Base-by-base conservation (phyloP, 768 basidiomycete species). In the Melanogaster broomeanus region DNA sequence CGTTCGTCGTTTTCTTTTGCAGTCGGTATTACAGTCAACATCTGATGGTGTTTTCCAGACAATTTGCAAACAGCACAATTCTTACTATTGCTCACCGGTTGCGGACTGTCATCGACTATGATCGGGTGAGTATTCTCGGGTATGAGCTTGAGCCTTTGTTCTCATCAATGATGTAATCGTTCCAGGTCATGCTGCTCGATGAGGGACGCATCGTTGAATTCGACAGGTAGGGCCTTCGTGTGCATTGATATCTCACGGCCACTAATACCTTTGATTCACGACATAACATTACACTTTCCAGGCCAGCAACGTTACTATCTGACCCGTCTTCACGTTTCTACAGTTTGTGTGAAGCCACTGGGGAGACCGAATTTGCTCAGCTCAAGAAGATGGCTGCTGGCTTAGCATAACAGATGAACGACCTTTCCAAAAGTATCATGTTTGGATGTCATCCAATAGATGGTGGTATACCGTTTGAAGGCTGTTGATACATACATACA, bases 61-160 rank as follows among this genome's bases (percentile, higher is more conserved):
- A 84, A 69, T 90, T 90, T 56, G 81, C 85, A 6, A 77, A 83
- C 25, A 87, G 84, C 62, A 91, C 87, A 0, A 87, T 88, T 52
- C 65, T 89, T 25, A 89, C 87, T 13, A 88, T 90, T 49, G 87
- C 88, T 6, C 88, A 90, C 70, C 79, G 84, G 7, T 69, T 87
- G 43, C 74, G 83, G 1, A 86, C 85, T 2, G 83, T 87, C 41
- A 88, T 90, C 50, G 87, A 90, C 60, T 91, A 89, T 59, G 84
- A 90, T 63, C 76, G 82, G 59, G 85, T 84, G 68, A 51, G 82
- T 71, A 10, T 5, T 12, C 33, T 11, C 4, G 4, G 4, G 25
- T 4, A 19, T 44, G 49, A 27, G 9, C 24, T 42, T 27, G 42
- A 25, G 47, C 5, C 19, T 61, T 61, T 15, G 59, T 44, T 39